Evolutionary conservation across 129 eudicot genomes (phyloP).

Genomic region (Oenanthe sinensis): DNA sequence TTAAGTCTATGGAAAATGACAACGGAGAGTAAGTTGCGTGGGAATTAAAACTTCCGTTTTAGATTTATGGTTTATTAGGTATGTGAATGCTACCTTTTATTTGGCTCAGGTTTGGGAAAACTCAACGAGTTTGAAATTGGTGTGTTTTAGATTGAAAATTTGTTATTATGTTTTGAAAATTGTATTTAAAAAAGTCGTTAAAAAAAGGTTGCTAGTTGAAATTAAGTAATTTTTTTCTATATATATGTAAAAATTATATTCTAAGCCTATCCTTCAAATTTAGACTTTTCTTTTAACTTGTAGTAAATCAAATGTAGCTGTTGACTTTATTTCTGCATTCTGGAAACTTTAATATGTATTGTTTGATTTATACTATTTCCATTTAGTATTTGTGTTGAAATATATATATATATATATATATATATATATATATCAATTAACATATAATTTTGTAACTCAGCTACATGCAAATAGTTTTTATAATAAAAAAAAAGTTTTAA

Average conservation of each 20-base stretch:
- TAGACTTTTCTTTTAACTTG: background rate
- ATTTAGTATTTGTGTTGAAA: background rate
- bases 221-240: background rate
- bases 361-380: background rate
- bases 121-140: background rate
- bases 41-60: background rate
- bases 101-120: slow-evolving; percentile 6
- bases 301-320: background rate
- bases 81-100: slow-evolving; percentile 4
- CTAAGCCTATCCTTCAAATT: background rate
- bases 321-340: background rate
- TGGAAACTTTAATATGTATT: background rate
- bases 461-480: too few species aligned
- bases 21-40: too few species aligned
- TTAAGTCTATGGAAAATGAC: background rate
- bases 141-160: background rate
- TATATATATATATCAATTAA: too few species aligned
- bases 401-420: too few species aligned
- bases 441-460: too few species aligned
- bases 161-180: background rate
- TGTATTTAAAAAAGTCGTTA: background rate
- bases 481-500: too few species aligned
- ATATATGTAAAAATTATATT: background rate
- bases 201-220: background rate
- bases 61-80: background rate